Conservation (phyloP, 805 yeast species). For the Blastobotrys terrestris region DNA sequence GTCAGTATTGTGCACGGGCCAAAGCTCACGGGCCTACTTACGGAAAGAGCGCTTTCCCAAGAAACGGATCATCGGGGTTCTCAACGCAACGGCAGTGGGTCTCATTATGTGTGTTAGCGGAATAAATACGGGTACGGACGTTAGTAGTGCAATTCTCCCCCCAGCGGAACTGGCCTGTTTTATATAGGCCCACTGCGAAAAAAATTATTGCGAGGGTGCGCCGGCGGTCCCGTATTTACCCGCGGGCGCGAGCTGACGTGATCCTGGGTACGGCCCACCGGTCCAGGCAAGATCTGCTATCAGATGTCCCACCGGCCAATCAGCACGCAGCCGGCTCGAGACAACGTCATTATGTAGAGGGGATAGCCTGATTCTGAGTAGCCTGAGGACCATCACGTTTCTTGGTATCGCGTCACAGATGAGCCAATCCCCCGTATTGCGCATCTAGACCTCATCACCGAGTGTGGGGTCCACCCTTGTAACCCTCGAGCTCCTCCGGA, state of each 20-base stretch:
- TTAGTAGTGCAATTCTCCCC: too few relatives aligned
- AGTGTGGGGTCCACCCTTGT: too few relatives aligned
- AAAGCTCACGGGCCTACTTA: too few relatives aligned
- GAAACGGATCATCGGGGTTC: slow-evolving; percentile 71
- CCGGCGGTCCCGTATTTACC: not conserved
- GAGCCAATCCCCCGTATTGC: too few relatives aligned
- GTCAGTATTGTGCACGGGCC: too few relatives aligned
- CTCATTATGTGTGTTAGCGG: slow-evolving; percentile 23
- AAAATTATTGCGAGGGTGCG: not conserved
- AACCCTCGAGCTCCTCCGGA: too few relatives aligned
- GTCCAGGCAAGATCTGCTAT: not conserved
- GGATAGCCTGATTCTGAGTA: too few relatives aligned
- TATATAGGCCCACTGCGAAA: not conserved
- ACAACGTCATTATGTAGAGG: not conserved
- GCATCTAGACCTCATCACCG: too few relatives aligned
- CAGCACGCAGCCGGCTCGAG: not conserved
- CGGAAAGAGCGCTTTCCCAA: slow-evolving; percentile 62
- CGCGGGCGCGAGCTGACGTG: not conserved
- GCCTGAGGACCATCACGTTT: too few relatives aligned
- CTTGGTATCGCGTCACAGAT: too few relatives aligned
- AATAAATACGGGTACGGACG: not conserved
- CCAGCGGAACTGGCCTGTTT: not conserved
- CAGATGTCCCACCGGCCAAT: not conserved
- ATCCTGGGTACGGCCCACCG: not conserved
- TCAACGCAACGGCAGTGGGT: slow-evolving; percentile 21